These are phyloP conservation scores for Dothidotthia symphoricarpi DNA, from an alignment of 2,329 filamentous ascomycete genomes.

Conservation along the genomic window DNA sequence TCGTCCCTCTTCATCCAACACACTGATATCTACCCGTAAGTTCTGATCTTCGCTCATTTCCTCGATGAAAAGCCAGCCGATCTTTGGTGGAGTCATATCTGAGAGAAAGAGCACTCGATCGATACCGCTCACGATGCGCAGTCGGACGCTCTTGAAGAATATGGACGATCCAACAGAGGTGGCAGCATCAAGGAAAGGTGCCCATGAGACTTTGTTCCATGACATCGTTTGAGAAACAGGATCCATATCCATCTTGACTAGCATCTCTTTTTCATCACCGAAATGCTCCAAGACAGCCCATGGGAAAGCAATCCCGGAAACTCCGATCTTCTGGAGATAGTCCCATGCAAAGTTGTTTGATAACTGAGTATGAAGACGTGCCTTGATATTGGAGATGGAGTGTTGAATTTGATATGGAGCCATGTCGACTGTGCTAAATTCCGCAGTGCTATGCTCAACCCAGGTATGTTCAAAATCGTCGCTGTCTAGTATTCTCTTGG, in stretches of 20 bases:
- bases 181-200: slow-evolving; percentile 45
- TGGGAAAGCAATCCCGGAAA: slow-evolving; percentile 45
- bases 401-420: slow-evolving; percentile 7
- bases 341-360: slow-evolving; percentile 40
- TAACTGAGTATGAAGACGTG: slow-evolving; percentile 29
- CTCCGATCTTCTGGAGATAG: slow-evolving; percentile 43
- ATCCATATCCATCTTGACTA: slow-evolving; percentile 42
- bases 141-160: slow-evolving; percentile 39
- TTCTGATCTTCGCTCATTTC: slow-evolving; percentile 24
- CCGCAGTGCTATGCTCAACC: slow-evolving; percentile 35
- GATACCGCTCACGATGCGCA: slow-evolving; percentile 42
- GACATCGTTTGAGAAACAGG: slow-evolving; percentile 16
- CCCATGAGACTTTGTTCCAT: slow-evolving; percentile 40
- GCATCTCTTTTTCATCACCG: slow-evolving; percentile 43
- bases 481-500: no score
- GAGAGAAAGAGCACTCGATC: slow-evolving; percentile 28
- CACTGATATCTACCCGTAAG: slow-evolving; percentile 31
- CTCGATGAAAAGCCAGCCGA: slow-evolving; percentile 39
- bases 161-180: slow-evolving; percentile 46
- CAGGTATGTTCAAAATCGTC: slow-evolving; percentile 23
- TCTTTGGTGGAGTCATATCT: slow-evolving; percentile 26
- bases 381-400: slow-evolving; percentile 26
- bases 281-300: slow-evolving; percentile 45
- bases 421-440: slow-evolving; percentile 11
- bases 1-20: slow-evolving; percentile 29